A percentile compares a stretch with the other conserved stretches of the same genome.
Conservation (phyloP, 2,329 filamentous ascomycete genomes). For the Fusarium sp. region DNA sequence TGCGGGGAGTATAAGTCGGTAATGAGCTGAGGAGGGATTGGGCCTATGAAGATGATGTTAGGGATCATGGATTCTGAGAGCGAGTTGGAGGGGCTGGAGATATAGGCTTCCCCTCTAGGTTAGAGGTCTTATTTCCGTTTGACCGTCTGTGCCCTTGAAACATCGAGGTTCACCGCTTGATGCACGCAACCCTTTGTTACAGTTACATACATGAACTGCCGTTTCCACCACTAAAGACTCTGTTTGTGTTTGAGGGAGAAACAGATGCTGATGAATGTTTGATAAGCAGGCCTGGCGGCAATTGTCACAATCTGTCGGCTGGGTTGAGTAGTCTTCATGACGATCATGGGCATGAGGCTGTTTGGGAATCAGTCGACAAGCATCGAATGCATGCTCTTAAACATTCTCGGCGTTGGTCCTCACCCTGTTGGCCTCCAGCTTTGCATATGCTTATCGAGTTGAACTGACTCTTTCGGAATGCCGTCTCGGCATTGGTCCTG, state of each 20-base stretch:
- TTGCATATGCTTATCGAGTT: neutral
- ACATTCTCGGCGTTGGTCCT: neutral
- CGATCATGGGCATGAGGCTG: constrained; percentile 5
- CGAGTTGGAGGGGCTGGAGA: too few relatives aligned
- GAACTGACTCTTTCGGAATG: neutral
- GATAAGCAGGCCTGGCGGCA: constrained; percentile 17
- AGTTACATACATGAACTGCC: constrained; percentile 23
- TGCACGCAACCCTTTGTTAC: constrained; percentile 18
- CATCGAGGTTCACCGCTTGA: constrained; percentile 24
- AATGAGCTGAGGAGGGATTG: constrained; percentile 3
- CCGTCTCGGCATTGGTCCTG: neutral
- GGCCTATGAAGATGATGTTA: neutral
- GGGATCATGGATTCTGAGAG: neutral
- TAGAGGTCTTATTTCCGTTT: constrained; percentile 4
- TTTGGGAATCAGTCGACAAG: constrained; percentile 1
- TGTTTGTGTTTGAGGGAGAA: neutral
- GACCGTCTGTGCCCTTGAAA: neutral
- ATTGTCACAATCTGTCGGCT: constrained; percentile 6
- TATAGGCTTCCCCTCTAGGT: neutral
- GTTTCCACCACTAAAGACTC: neutral
- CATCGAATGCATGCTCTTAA: constrained; percentile 17
- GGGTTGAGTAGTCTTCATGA: neutral
- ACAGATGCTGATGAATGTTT: neutral
- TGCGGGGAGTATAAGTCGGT: constrained; percentile 6
- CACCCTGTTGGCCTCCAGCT: neutral